Conservation (phyloP, 331 rosid genomes). For the Pyracantha coccinea region DNA sequence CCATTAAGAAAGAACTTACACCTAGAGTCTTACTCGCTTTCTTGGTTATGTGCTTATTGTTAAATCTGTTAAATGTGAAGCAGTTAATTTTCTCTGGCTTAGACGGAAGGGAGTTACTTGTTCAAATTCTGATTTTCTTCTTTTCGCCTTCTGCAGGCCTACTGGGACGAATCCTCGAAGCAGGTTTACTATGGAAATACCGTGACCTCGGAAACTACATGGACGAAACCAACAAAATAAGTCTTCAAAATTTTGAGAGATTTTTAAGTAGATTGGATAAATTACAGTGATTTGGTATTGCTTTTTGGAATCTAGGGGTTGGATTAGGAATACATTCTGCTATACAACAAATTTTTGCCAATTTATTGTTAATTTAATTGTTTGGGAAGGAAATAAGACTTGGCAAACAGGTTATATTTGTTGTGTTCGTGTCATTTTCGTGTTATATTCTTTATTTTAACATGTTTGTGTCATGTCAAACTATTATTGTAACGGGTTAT, state of each 20-base stretch:
- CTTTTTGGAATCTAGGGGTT: neutral
- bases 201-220: constrained; percentile 67
- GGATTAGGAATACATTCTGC: neutral
- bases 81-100: neutral
- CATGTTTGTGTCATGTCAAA: too few relatives aligned
- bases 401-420: too few relatives aligned
- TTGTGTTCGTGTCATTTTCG: too few relatives aligned
- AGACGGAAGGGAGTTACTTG: neutral
- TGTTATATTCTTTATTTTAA: too few relatives aligned
- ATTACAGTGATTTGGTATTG: neutral
- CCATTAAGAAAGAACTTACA: too few relatives aligned
- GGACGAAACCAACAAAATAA: constrained; percentile 60
- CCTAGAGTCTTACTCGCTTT: neutral
- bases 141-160: constrained; percentile 41
- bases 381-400: too few relatives aligned
- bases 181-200: constrained; percentile 77
- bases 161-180: constrained; percentile 79
- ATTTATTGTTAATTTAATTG: neutral
- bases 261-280: neutral
- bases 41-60: neutral
- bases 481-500: too few relatives aligned
- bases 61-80: neutral
- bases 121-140: neutral
- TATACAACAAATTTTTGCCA: neutral
- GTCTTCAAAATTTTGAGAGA: neutral